These are phyloP conservation scores for Scleromitrula shiraiana DNA, from an alignment of 2,329 filamentous ascomycete genomes.

Conservation along the genomic window DNA sequence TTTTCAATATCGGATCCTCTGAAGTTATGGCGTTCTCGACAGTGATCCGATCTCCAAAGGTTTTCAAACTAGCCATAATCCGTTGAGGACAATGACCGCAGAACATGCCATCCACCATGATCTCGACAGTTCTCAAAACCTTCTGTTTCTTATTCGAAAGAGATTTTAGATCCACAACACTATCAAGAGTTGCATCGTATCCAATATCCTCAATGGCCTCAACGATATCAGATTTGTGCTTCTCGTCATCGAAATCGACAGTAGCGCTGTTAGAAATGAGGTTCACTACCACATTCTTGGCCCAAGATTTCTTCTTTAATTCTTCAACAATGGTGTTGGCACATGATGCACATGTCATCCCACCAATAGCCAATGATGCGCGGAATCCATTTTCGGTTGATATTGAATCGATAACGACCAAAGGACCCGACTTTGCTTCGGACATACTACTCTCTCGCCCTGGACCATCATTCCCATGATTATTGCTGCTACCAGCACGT, in stretches of 20 bases:
- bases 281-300: slow-evolving; percentile 42
- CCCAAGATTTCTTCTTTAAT: slow-evolving; percentile 38
- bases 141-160: slow-evolving; percentile 16
- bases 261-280: slow-evolving; percentile 45
- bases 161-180: slow-evolving; percentile 29
- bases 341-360: slow-evolving; percentile 52
- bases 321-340: slow-evolving; percentile 40
- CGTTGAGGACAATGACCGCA: slow-evolving; percentile 62
- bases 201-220: slow-evolving; percentile 53
- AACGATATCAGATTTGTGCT: slow-evolving; percentile 37
- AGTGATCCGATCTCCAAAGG: slow-evolving; percentile 40
- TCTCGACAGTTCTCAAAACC: slow-evolving; percentile 46
- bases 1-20: slow-evolving; percentile 57
- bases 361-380: slow-evolving; percentile 43
- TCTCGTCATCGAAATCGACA: slow-evolving; percentile 37
- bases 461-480: not conserved
- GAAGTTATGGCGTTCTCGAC: slow-evolving; percentile 49
- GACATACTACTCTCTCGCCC: not conserved
- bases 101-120: slow-evolving; percentile 64
- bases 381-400: slow-evolving; percentile 36
- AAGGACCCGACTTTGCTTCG: slow-evolving; percentile 4
- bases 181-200: slow-evolving; percentile 55
- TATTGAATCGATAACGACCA: slow-evolving; percentile 31
- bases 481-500: not conserved
- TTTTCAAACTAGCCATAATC: slow-evolving; percentile 45